These are phyloP conservation scores for Penicillium lividum DNA, from an alignment of 495 filamentous ascomycete species.

Conservation along the genomic window DNA sequence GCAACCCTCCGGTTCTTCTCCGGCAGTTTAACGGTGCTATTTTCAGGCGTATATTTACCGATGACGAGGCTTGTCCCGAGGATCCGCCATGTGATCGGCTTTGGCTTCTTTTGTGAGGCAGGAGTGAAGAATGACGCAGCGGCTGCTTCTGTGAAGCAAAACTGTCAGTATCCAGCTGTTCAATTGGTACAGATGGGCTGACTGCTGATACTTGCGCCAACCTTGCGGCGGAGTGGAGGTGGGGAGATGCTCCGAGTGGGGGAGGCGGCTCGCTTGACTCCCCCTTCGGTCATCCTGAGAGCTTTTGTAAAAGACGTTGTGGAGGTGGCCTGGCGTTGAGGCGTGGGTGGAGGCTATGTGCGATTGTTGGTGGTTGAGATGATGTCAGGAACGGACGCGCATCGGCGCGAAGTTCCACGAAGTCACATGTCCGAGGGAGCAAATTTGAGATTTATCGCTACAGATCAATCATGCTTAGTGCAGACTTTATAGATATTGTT, in stretches of 20 bases:
- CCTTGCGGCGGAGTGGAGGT: conserved; percentile 55
- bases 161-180: background rate
- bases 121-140: conserved; percentile 90
- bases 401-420: conserved; percentile 37
- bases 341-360: background rate
- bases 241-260: conserved; percentile 43
- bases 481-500: background rate
- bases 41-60: conserved; percentile 63
- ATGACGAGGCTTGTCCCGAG: conserved; percentile 71
- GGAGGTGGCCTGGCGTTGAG: background rate
- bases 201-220: conserved; percentile 76
- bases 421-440: conserved; percentile 43
- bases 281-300: conserved; percentile 38
- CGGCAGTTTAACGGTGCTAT: conserved; percentile 14
- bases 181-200: conserved; percentile 22
- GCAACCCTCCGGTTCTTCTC: conserved; percentile 64
- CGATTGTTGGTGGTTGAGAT: background rate
- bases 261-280: conserved; percentile 39
- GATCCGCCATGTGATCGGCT: conserved; percentile 71
- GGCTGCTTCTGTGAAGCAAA: conserved; percentile 52
- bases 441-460: background rate
- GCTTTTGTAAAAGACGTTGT: conserved; percentile 19
- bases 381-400: conserved; percentile 26
- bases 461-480: background rate
- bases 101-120: conserved; percentile 78